phyloP scores from a whole-genome alignment of 371 early-diverging fungal genomes.

The Zancudomyces culisetae region DNA sequence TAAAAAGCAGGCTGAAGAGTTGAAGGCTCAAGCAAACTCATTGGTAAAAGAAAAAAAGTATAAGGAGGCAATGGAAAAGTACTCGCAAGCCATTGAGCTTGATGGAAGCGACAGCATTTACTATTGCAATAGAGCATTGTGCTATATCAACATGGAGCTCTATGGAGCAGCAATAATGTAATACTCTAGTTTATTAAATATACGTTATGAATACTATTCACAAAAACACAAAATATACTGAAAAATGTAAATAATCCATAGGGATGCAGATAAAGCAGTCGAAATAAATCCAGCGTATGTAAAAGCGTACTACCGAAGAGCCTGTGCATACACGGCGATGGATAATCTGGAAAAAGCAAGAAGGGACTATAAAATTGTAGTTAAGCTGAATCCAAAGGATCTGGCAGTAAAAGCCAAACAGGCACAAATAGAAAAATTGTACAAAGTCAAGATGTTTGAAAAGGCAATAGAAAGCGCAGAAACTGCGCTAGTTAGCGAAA shows the following conservation, averaged over 20 bases:
- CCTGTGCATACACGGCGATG: constrained; percentile 69
- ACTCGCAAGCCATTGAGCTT: constrained; percentile 58
- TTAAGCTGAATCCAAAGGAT: constrained; percentile 43
- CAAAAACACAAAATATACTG: background rate
- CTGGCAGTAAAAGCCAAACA: constrained; percentile 45
- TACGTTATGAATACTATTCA: too few relatives aligned
- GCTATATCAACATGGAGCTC: constrained; percentile 66
- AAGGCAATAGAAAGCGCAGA: constrained; percentile 69
- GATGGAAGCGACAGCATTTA: constrained; percentile 68
- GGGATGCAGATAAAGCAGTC: constrained; percentile 73
- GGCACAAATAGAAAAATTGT: constrained; percentile 74
- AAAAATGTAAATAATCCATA: too few relatives aligned
- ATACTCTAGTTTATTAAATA: too few relatives aligned
- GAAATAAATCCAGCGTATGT: constrained; percentile 59
- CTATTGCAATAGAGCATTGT: constrained; percentile 84
- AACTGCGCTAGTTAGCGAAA: constrained; percentile 21
- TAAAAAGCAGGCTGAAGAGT: constrained; percentile 7
- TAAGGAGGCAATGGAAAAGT: constrained; percentile 31
- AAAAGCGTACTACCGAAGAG: constrained; percentile 85
- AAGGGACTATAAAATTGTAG: constrained; percentile 60
- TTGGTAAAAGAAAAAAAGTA: constrained; percentile 15
- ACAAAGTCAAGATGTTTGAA: constrained; percentile 71
- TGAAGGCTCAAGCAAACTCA: constrained; percentile 19
- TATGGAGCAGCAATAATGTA: constrained; percentile 60
- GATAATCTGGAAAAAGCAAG: constrained; percentile 64